Evolutionary conservation across 805 yeast species (phyloP), one percentile per base, ranked within the genome.

Genomic region (Starmerella apis): DNA sequence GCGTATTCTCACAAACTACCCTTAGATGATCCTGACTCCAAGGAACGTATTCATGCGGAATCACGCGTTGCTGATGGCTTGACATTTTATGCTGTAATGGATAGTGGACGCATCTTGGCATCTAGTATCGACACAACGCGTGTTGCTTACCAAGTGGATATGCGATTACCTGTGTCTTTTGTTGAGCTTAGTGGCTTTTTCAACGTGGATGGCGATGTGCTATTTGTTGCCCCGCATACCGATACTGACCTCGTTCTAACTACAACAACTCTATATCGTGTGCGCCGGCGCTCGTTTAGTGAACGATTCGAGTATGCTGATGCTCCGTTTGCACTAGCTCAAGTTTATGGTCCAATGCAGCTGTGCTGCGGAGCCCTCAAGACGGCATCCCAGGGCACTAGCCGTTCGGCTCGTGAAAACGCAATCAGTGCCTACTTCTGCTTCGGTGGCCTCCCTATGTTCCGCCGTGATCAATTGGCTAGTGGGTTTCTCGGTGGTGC

Each of bases 331-430:
- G 53, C 56, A 36, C 86, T 86, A 62, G 78, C 81, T 16, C 75
- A 77, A 43, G 81, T 83, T 48, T 87, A 86, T 63, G 96, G 97
- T 5, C 75, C 81, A 46, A 80, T 84, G 47, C 98, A 94, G 64
- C 81, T 94, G 3, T 90, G 96, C 61, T 81, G 95, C 0, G 80
- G 92, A 1, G 83, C 96, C 10, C 71, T 92, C 46, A 83, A 83
- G 56, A 78, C 86, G 47, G 84, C 95, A 1, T 83, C 68, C 11
- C 52, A 94, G 61, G 80, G 85, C 49, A 77, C 77, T 56, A 38
- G 50, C 20, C 49, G 51, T 14, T 48, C 46, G 75, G 77, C 53
- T 68, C 90, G 62, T 18, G 63, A 60, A 28, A 43, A 44, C 16
- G 63, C 63, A 6, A 52, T 58, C 22, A 44, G 52, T 16, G 25